These are phyloP conservation scores for Notholithocarpus densiflorus DNA, from an alignment of 306 rosid genomes.

Conservation along the genomic window DNA sequence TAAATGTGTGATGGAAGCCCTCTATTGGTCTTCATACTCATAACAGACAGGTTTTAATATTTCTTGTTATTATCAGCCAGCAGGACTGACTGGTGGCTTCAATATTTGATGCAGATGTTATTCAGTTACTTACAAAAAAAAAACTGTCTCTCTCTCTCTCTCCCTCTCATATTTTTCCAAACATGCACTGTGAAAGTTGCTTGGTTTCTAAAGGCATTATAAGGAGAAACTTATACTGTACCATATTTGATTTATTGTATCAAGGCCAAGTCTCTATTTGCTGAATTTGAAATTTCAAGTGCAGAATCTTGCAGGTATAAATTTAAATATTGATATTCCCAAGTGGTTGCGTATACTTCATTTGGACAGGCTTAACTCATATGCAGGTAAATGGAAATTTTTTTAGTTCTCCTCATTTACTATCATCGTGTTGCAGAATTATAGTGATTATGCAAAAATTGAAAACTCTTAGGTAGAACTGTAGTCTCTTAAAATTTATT, in stretches of 20 bases:
- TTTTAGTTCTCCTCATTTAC: conserved; percentile 9
- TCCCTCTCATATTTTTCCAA: neutral
- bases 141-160: neutral
- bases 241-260: neutral
- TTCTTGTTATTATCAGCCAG: neutral
- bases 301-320: conserved; percentile 86
- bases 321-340: conserved; percentile 78
- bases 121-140: neutral
- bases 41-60: neutral
- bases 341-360: conserved; percentile 88
- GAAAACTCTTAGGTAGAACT: neutral
- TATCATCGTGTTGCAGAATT: conserved; percentile 7
- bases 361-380: conserved; percentile 66
- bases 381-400: conserved; percentile 58
- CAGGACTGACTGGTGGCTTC: neutral
- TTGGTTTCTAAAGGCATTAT: neutral
- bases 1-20: neutral
- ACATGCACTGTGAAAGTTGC: neutral
- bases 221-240: neutral
- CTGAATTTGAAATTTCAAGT: conserved; percentile 32
- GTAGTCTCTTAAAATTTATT: neutral
- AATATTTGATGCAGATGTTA: neutral
- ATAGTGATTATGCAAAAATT: conserved; percentile 13
- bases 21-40: neutral
- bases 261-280: neutral